These are phyloP conservation scores for Amauroascus verrucosus DNA, from an alignment of 2,329 filamentous ascomycete species.

Conservation along the genomic window DNA sequence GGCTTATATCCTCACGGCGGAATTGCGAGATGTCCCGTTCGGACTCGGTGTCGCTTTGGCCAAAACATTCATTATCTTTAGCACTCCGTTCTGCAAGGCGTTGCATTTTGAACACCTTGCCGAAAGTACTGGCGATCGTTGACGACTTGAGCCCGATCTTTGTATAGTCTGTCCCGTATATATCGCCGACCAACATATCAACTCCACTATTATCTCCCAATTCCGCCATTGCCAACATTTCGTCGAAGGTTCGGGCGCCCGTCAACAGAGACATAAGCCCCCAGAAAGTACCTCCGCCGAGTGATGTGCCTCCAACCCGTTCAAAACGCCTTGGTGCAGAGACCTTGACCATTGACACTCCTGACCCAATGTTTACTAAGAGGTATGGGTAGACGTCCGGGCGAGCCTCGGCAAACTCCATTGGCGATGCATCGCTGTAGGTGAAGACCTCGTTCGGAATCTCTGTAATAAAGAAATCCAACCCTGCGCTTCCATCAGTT, in stretches of 20 bases:
- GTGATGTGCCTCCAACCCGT: conserved; percentile 85
- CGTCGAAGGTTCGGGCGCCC: conserved; percentile 89
- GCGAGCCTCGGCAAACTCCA: conserved; percentile 70
- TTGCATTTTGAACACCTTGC: conserved; percentile 93
- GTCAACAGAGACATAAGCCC: conserved; percentile 84
- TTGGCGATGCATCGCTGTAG: conserved; percentile 81
- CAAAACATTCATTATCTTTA: conserved; percentile 57
- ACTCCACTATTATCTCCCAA: conserved; percentile 85
- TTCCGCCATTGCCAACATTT: conserved; percentile 89
- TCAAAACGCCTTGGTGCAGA: conserved; percentile 77
- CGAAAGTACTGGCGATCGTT: conserved; percentile 91
- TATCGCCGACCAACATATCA: conserved; percentile 95
- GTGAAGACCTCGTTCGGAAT: conserved; percentile 96
- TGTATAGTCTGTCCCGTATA: conserved; percentile 89
- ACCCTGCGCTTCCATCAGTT: conserved; percentile 44
- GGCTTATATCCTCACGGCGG: conserved; percentile 71
- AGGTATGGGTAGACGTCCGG: conserved; percentile 92
- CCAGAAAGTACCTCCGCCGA: conserved; percentile 97
- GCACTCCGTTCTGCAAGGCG: conserved; percentile 67
- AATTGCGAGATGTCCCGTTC: conserved; percentile 45
- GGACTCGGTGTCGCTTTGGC: conserved; percentile 41
- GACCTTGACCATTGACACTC: conserved; percentile 95
- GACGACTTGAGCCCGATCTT: conserved; percentile 95
- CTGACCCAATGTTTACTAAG: conserved; percentile 94
- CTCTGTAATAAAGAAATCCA: conserved; percentile 98